Base-by-base conservation (phyloP, 192 early-diverging fungal species). In the Backusella mclennaniae region DNA sequence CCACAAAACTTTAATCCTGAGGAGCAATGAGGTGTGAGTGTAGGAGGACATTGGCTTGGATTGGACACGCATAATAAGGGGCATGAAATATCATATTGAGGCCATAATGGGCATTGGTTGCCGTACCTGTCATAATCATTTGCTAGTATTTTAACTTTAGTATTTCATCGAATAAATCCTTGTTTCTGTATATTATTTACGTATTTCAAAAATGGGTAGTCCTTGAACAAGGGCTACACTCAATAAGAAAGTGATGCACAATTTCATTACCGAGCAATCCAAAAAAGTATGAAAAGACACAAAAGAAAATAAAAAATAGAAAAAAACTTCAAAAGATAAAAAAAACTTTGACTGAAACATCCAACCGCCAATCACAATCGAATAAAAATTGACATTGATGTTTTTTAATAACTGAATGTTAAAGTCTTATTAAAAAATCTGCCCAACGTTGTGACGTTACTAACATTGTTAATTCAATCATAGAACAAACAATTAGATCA, bases 41-140 rank as follows among this genome's bases (percentile, higher is more conserved):
- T 73, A 2, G 77, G 46, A 8, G 90, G 88, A 66, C 90, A 89
- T 71, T 84, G 79, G 35, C 66, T 56, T 33, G 78, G 67, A 59
- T 82, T 53, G 17, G 76, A 80, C 21, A 89, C 90, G 52, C 90
- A 91, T 12, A 91, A 74, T 1, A 81, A 26, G 0, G 90, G 90
- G 59, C 90, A 91, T 0, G 14, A 33, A 12, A 89, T 63, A 21
- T 87, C 87, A 21, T 66, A 73, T 9, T 83, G 77, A 29, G 84
- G 83, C 15, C 77, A 46, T 70, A 91, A 76, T 8, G 87, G 87
- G 63, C 90, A 91, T 4, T 75, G 44, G 19, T 87, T 81, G 4
- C 88, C 87, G 9, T 83, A 36, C 26, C 74, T 85, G 66, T 89
- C 87, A 4, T 83, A 73, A 75, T 82, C 82, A 83, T 89, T 91